Evolutionary conservation across 1,284 basidiomycete genomes (phyloP).

Genomic region (Wallemia mellicola): DNA sequence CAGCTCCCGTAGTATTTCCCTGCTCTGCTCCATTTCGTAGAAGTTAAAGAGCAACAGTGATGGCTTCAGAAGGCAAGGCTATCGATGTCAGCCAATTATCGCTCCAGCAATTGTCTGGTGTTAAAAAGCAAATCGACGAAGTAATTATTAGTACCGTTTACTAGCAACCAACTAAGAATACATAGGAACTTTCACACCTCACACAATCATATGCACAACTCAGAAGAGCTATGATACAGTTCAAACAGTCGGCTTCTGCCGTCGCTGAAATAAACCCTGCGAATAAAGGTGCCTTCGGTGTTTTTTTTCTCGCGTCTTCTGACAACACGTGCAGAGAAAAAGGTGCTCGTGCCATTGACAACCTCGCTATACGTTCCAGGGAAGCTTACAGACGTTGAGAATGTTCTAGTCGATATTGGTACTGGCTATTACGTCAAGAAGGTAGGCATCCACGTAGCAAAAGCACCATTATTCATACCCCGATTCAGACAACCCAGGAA

Average conservation of each 20-base stretch:
- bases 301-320: neutral
- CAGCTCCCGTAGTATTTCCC: neutral
- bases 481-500: conserved; percentile 45
- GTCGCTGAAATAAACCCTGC: conserved; percentile 43
- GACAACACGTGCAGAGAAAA: conserved; percentile 29
- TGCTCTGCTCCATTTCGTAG: neutral
- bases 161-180: neutral
- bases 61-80: neutral
- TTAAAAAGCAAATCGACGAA: conserved; percentile 64
- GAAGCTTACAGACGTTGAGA: conserved; percentile 46
- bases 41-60: neutral
- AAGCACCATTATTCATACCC: no score
- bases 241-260: conserved; percentile 57
- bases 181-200: conserved; percentile 65
- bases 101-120: conserved; percentile 46
- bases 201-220: conserved; percentile 77
- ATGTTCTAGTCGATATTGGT: conserved; percentile 81
- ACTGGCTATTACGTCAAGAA: conserved; percentile 93
- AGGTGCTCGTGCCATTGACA: conserved; percentile 67
- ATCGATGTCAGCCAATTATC: neutral
- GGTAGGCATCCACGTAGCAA: no score
- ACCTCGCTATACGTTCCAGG: conserved; percentile 87
- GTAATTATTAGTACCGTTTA: conserved; percentile 16
- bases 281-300: conserved; percentile 29
- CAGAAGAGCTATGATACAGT: conserved; percentile 73